Evolutionary conservation across 208 protist species (phyloP), one percentile per base, ranked within the genome.

Genomic region (Crithidia bombi): DNA sequence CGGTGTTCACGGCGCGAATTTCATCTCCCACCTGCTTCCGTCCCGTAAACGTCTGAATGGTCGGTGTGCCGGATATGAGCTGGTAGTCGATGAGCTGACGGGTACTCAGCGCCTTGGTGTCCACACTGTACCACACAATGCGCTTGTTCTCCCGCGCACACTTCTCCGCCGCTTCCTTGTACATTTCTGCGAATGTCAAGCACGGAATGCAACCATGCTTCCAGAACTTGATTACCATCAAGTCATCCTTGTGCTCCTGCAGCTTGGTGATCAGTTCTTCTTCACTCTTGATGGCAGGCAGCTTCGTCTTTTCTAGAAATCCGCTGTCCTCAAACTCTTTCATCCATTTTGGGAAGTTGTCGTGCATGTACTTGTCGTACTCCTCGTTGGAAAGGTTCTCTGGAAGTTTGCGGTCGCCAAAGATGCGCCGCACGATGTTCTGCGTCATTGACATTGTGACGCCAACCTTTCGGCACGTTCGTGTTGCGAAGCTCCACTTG

Each of bases 201-300:
- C 93, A 97, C 15, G 93, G 93, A 69, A 97, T 91, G 73, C 93
- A 97, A 38, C 90, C 85, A 55, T 95, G 88, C 71, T 97, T 97
- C 92, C 93, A 97, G 64, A 83, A 97, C 65, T 97, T 97, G 61
- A 97, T 83, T 41, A 97, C 90, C 77, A 97, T 81, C 26, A 97
- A 64, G 58, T 97, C 90, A 67, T 95, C 64, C 61, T 88, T 85
- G 79, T 97, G 90, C 75, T 96, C 75, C 63, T 87, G 73, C 21
- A 97, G 82, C 57, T 94, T 96, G n/a, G 79, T 51, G 10, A 96
- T 66, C 10, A 97, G 78, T 49, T 95, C 91, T 47, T 95, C 86
- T 61, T 97, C 91, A 57, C 77, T 91, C 49, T 79, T 75, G 65
- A 97, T 96, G 28, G 85, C 47, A 3, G 88, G 86, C 33, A 97